Percentiles rank a stretch among this genome's conserved stretches.
phyloP scores from a whole-genome alignment of 208 protist genomes.

The Crithidia thermophila region DNA sequence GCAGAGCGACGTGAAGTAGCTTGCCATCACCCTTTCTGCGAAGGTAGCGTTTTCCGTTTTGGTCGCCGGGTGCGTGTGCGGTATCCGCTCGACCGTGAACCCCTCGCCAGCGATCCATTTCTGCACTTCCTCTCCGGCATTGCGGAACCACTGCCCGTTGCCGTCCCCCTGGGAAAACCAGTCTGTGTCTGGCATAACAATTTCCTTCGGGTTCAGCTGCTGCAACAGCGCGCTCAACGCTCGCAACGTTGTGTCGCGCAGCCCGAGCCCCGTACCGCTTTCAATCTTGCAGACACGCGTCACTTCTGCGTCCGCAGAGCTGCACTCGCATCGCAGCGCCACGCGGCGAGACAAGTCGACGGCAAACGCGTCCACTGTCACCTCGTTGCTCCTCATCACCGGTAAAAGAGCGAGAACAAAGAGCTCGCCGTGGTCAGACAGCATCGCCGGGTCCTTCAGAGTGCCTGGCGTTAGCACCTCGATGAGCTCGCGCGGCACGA shows the following conservation, averaged over 20 bases:
- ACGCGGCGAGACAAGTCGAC: conserved; percentile 83
- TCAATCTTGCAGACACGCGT: conserved; percentile 3
- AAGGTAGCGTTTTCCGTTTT: not conserved
- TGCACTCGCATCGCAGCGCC: conserved; percentile 68
- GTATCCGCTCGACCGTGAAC: conserved; percentile 50
- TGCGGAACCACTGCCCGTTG: not conserved
- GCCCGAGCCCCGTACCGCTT: not conserved
- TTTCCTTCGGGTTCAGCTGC: conserved; percentile 75
- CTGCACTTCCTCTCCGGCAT: conserved; percentile 15
- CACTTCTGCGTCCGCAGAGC: not conserved
- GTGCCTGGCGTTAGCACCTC: conserved; percentile 93
- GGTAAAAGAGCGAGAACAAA: conserved; percentile 73
- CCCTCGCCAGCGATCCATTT: conserved; percentile 74
- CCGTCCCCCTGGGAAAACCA: not conserved
- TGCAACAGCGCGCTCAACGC: conserved; percentile 67
- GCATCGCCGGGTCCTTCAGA: conserved; percentile 84
- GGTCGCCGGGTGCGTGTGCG: not conserved
- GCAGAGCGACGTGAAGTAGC: conserved; percentile 58
- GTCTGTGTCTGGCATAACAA: conserved; percentile 56
- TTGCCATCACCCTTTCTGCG: conserved; percentile 39
- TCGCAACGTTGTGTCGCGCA: conserved; percentile 27
- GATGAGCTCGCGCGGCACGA: conserved; percentile 88
- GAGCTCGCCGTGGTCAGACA: conserved; percentile 66
- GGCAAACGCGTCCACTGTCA: conserved; percentile 70
- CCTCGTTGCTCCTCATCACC: not conserved